phyloP scores from a whole-genome alignment of 2,329 filamentous ascomycete genomes.

The Whalleya microplaca region DNA sequence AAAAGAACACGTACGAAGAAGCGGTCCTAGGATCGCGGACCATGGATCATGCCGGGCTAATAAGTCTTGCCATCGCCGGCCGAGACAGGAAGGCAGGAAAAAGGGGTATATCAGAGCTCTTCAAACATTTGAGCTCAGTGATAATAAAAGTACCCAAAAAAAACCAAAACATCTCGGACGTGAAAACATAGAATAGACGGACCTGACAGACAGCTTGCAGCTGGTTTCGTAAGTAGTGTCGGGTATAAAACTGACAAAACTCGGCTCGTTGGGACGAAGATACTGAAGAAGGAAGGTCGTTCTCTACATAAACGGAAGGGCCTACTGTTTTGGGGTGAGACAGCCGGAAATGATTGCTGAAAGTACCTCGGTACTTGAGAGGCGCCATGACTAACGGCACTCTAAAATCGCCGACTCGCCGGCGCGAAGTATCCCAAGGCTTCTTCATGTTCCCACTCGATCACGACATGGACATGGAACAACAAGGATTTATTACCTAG shows the following conservation, averaged over 20 bases:
- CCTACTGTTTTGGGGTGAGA: constrained; percentile 23
- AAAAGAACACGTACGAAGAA: constrained; percentile 1
- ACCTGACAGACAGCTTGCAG: not conserved
- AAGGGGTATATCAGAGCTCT: not conserved
- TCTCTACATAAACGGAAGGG: constrained; percentile 16
- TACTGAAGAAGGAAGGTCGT: constrained; percentile 33
- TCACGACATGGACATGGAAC: too few relatives aligned
- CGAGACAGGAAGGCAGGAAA: constrained; percentile 18
- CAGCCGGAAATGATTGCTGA: constrained; percentile 18
- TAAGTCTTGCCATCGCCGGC: constrained; percentile 1
- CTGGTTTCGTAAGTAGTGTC: not conserved
- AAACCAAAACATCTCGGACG: too few relatives aligned
- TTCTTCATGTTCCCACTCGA: not conserved
- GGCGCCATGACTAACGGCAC: not conserved
- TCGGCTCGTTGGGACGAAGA: constrained; percentile 13
- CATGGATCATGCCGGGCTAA: not conserved
- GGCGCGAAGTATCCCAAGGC: not conserved
- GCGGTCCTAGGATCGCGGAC: not conserved
- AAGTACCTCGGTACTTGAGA: not conserved
- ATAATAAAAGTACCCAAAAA: too few relatives aligned
- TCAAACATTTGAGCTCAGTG: too few relatives aligned
- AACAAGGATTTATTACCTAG: too few relatives aligned
- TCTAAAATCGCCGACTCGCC: not conserved
- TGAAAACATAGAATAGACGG: not conserved
- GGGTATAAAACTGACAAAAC: constrained; percentile 13